Evolutionary conservation across 371 early-diverging fungal species (phyloP).

Genomic region (Synchytrium microbalum): DNA sequence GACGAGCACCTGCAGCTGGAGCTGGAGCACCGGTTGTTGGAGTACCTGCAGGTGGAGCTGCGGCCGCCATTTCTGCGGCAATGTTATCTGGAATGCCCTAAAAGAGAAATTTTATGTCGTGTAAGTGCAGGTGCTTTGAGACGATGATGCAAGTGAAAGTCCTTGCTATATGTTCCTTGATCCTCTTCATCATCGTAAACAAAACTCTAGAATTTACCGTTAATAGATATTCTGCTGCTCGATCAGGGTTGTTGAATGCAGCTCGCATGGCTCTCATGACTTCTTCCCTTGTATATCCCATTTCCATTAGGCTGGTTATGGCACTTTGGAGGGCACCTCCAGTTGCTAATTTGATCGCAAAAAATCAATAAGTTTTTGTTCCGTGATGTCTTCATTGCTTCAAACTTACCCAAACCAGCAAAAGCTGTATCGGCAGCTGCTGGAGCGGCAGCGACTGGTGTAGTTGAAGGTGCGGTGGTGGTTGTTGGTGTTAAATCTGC

Average conservation of each 20-base stretch:
- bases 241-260: slow-evolving; percentile 93
- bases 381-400: neutral
- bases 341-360: slow-evolving; percentile 23
- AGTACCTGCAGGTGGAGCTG: slow-evolving; percentile 15
- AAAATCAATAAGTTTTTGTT: too few species aligned
- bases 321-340: slow-evolving; percentile 54
- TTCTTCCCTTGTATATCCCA: slow-evolving; percentile 88
- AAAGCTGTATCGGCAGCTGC: slow-evolving; percentile 30
- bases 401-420: slow-evolving; percentile 22
- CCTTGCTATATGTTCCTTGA: neutral
- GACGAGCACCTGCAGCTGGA: slow-evolving; percentile 16
- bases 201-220: slow-evolving; percentile 45
- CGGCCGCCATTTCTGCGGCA: slow-evolving; percentile 19
- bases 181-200: neutral
- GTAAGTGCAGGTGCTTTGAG: neutral
- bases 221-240: slow-evolving; percentile 93
- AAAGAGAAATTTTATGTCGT: slow-evolving; percentile 5
- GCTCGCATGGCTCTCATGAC: slow-evolving; percentile 87
- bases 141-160: neutral
- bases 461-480: slow-evolving; percentile 15
- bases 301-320: slow-evolving; percentile 81
- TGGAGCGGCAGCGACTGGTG: slow-evolving; percentile 19
- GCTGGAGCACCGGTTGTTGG: slow-evolving; percentile 16
- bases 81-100: slow-evolving; percentile 50
- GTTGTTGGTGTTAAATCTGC: slow-evolving; percentile 25